Evolutionary conservation across 331 rosid species (phyloP).

Genomic region (Malus hybrid): DNA sequence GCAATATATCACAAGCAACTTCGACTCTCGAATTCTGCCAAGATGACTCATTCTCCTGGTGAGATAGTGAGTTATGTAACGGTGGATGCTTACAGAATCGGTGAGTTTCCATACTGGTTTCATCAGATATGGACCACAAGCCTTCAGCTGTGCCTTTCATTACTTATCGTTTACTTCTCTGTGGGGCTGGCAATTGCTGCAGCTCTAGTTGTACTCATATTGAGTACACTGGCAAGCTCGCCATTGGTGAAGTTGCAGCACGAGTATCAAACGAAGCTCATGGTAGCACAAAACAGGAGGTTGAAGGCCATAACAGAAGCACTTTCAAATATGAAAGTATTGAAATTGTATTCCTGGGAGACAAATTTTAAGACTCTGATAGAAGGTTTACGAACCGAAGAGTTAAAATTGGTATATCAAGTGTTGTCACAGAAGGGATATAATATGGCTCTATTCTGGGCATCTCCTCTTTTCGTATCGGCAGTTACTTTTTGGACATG

Average conservation of each 20-base stretch:
- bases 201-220: constrained; percentile 40
- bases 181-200: constrained; percentile 49
- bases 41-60: constrained; percentile 42
- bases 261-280: constrained; percentile 36
- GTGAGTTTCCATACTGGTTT: constrained; percentile 59
- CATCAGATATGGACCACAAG: constrained; percentile 54
- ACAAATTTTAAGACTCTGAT: constrained; percentile 32
- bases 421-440: constrained; percentile 31
- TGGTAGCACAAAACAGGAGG: constrained; percentile 58
- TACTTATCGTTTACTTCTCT: constrained; percentile 31
- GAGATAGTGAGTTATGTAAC: constrained; percentile 58
- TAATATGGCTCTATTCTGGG: constrained; percentile 33
- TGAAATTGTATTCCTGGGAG: constrained; percentile 67
- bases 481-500: constrained; percentile 49
- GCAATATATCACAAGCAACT: constrained; percentile 33
- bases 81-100: constrained; percentile 56
- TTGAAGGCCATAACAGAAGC: constrained; percentile 54
- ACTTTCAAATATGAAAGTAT: constrained; percentile 48
- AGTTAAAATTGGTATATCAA: constrained; percentile 25
- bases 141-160: constrained; percentile 38
- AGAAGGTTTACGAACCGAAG: constrained; percentile 34
- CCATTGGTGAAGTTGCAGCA: constrained; percentile 48
- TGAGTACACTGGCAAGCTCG: constrained; percentile 34
- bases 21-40: constrained; percentile 39
- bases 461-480: constrained; percentile 36